Evolutionary conservation across 306 rosid species (phyloP).

Genomic region (barrel medic (Medicago truncatula)): DNA sequence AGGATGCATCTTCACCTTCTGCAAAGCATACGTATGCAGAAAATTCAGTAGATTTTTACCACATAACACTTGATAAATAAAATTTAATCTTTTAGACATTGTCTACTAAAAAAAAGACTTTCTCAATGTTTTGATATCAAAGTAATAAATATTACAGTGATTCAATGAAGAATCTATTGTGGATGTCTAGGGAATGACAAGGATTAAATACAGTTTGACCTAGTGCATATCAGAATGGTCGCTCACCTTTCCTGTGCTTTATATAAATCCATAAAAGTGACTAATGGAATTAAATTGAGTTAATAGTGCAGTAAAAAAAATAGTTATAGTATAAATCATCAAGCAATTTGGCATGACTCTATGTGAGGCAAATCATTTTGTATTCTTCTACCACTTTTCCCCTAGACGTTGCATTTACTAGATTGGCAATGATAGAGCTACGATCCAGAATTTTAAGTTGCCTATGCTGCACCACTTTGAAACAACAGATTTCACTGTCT

Average conservation of each 20-base stretch:
- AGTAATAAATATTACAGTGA: conserved; percentile 34
- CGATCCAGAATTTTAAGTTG: no score
- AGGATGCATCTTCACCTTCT: conserved; percentile 89
- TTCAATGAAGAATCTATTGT: conserved; percentile 21
- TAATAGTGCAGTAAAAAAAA: conserved; percentile 22
- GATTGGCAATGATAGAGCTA: no score
- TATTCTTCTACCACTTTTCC: no score
- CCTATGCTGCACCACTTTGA: no score
- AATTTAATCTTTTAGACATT: conserved; percentile 12
- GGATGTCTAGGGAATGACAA: conserved; percentile 29
- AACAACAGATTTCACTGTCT: no score
- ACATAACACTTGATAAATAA: conserved; percentile 19
- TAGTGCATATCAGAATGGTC: conserved; percentile 12
- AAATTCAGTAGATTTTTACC: conserved; percentile 15
- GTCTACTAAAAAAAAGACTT: conserved; percentile 26
- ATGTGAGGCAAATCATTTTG: no score
- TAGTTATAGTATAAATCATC: background rate
- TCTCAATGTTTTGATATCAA: conserved; percentile 24
- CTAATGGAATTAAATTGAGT: conserved; percentile 2
- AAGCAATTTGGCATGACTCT: no score
- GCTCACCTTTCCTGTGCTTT: background rate
- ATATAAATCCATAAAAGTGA: conserved; percentile 24
- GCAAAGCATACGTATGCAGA: conserved; percentile 53
- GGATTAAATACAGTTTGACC: conserved; percentile 22
- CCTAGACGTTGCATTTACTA: no score